Conservation (phyloP, 2,329 filamentous ascomycete genomes). For the Fusarium papillatum region DNA sequence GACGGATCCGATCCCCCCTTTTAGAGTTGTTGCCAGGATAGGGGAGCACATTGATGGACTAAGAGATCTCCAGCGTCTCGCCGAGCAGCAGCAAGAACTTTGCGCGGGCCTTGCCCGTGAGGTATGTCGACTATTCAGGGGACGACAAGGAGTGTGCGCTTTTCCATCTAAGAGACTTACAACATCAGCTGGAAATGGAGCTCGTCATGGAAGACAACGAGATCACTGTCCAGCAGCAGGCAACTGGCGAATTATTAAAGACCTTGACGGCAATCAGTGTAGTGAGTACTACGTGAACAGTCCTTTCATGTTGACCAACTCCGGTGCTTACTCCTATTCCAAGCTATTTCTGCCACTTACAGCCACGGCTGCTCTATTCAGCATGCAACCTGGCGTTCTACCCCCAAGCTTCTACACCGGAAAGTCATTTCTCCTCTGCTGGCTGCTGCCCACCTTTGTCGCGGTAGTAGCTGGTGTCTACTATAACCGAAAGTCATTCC, state of each 20-base stretch:
- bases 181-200: conserved; percentile 7
- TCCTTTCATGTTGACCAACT: background rate
- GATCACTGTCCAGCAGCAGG: background rate
- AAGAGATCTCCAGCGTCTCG: conserved; percentile 6
- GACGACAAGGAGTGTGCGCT: background rate
- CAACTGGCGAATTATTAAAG: background rate
- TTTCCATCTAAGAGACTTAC: background rate
- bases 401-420: background rate
- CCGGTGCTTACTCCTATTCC: rapidly evolving
- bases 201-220: conserved; percentile 11
- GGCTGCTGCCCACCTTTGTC: background rate
- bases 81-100: conserved; percentile 10
- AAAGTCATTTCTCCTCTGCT: conserved; percentile 5
- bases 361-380: conserved; percentile 4
- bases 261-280: background rate
- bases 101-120: conserved; percentile 7
- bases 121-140: background rate
- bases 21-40: conserved; percentile 2
- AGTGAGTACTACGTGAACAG: background rate
- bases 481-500: background rate
- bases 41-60: background rate
- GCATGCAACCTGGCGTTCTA: conserved; percentile 6
- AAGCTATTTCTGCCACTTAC: conserved; percentile 6
- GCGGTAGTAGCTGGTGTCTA: background rate
- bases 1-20: background rate